Conservation (phyloP, 2,329 filamentous ascomycete genomes). For the Tolypocladium tropicale region DNA sequence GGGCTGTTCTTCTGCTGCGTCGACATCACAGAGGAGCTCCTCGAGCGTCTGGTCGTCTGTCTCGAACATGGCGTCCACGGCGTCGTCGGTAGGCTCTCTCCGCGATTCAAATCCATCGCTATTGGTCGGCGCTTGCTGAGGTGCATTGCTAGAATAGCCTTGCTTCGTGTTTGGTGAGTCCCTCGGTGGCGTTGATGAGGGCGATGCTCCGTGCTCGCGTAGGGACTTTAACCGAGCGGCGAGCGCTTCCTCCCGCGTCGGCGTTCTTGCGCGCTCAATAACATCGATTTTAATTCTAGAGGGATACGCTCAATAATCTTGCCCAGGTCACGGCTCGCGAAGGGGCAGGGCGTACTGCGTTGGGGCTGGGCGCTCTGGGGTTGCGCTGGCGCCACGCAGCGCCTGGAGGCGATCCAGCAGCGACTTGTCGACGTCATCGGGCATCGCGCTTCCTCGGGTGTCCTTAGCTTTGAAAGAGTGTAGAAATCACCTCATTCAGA, state of each 20-base stretch:
- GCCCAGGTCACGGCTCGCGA: too few relatives aligned
- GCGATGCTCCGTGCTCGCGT: conserved; percentile 26
- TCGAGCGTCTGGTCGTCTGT: conserved; percentile 43
- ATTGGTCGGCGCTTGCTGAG: neutral
- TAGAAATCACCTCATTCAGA: neutral
- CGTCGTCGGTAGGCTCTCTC: conserved; percentile 14
- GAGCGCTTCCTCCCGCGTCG: conserved; percentile 39
- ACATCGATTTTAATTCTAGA: conserved; percentile 21
- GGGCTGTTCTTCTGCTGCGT: conserved; percentile 17
- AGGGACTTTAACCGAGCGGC: conserved; percentile 41
- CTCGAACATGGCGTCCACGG: conserved; percentile 27
- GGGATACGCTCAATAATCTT: neutral
- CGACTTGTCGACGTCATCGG: conserved; percentile 30
- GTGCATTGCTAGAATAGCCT: neutral
- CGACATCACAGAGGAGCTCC: conserved; percentile 36
- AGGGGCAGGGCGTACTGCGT: neutral
- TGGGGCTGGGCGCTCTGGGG: conserved; percentile 9
- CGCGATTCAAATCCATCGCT: neutral
- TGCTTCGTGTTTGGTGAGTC: neutral
- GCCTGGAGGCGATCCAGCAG: conserved; percentile 46
- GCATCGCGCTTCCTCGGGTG: conserved; percentile 12
- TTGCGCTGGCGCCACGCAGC: conserved; percentile 27
- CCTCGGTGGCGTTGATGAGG: conserved; percentile 7
- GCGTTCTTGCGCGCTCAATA: conserved; percentile 31
- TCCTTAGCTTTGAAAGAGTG: neutral